Percentiles rank a stretch among this genome's conserved stretches.
Conservation (phyloP, 805 yeast species). For the Zygoascus biomembranicola region DNA sequence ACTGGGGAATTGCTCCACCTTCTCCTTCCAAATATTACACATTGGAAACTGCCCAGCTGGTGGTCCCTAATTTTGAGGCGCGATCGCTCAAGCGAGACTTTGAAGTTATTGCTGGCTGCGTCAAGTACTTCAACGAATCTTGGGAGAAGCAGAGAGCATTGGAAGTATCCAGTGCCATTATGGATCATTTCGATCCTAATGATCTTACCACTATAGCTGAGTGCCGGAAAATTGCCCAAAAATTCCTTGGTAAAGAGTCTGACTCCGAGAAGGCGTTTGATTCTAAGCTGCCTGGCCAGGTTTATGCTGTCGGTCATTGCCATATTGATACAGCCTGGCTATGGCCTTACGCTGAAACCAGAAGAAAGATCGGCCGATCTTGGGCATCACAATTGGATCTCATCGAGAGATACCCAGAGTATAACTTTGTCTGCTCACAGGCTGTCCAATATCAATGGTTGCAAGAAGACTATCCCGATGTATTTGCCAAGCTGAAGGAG, state of each 20-base stretch:
- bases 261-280: slow-evolving; percentile 59
- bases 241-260: slow-evolving; percentile 53
- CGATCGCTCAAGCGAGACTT: slow-evolving; percentile 70
- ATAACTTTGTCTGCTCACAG: slow-evolving; percentile 86
- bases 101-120: slow-evolving; percentile 82
- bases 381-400: slow-evolving; percentile 87
- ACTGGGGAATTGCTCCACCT: slow-evolving; percentile 49
- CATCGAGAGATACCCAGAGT: slow-evolving; percentile 82
- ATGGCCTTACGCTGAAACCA: slow-evolving; percentile 95
- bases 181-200: slow-evolving; percentile 72
- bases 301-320: slow-evolving; percentile 82
- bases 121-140: slow-evolving; percentile 66
- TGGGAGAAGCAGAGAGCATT: slow-evolving; percentile 82
- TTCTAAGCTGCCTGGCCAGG: slow-evolving; percentile 54
- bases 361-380: slow-evolving; percentile 81
- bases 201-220: slow-evolving; percentile 39
- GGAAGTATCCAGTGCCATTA: slow-evolving; percentile 67
- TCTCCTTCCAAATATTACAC: slow-evolving; percentile 63
- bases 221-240: slow-evolving; percentile 58
- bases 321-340: slow-evolving; percentile 97
- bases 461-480: slow-evolving; percentile 71
- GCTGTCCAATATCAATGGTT: slow-evolving; percentile 94
- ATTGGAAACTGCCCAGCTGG: slow-evolving; percentile 63
- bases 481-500: slow-evolving; percentile 48
- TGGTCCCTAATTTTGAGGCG: slow-evolving; percentile 77